Evolutionary conservation across 768 basidiomycete species (phyloP).

Genomic region (Amanita muscaria): DNA sequence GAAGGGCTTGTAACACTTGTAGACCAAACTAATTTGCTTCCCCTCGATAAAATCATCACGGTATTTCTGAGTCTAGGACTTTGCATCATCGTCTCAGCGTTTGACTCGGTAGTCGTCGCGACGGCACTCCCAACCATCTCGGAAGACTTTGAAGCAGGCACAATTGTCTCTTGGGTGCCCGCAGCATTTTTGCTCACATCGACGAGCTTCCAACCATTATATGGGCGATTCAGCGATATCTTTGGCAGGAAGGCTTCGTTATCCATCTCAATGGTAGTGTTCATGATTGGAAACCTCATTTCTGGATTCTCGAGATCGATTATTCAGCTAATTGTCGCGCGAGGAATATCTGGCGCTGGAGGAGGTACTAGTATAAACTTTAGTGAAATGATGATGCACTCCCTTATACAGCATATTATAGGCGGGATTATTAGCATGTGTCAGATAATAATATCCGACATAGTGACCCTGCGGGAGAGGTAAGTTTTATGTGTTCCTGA

Average conservation of each 20-base stretch:
- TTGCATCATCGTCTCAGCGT: slow-evolving; percentile 51
- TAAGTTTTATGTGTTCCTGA: slow-evolving; percentile 15
- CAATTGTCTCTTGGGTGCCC: slow-evolving; percentile 63
- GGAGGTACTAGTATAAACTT: slow-evolving; percentile 35
- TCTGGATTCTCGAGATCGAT: slow-evolving; percentile 62
- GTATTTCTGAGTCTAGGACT: slow-evolving; percentile 54
- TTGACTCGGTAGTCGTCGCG: slow-evolving; percentile 68
- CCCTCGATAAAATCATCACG: slow-evolving; percentile 51
- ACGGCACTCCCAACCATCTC: slow-evolving; percentile 71
- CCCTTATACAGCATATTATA: slow-evolving; percentile 10
- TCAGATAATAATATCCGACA: slow-evolving; percentile 66
- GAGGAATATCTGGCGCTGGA: slow-evolving; percentile 61
- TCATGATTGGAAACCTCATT: slow-evolving; percentile 56
- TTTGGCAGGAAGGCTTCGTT: slow-evolving; percentile 59
- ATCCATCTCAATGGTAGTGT: slow-evolving; percentile 48
- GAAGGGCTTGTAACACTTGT: slow-evolving; percentile 27
- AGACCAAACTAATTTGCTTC: slow-evolving; percentile 72
- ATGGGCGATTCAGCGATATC: slow-evolving; percentile 58
- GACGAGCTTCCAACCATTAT: slow-evolving; percentile 52
- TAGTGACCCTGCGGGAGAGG: slow-evolving; percentile 63
- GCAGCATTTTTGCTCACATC: slow-evolving; percentile 64
- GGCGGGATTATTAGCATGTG: slow-evolving; percentile 59
- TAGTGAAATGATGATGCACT: neutral
- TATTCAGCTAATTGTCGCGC: slow-evolving; percentile 58
- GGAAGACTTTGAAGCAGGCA: slow-evolving; percentile 52